These are phyloP conservation scores for Pleurotus ostreatus DNA, from an alignment of 768 basidiomycete species.

Conservation along the genomic window DNA sequence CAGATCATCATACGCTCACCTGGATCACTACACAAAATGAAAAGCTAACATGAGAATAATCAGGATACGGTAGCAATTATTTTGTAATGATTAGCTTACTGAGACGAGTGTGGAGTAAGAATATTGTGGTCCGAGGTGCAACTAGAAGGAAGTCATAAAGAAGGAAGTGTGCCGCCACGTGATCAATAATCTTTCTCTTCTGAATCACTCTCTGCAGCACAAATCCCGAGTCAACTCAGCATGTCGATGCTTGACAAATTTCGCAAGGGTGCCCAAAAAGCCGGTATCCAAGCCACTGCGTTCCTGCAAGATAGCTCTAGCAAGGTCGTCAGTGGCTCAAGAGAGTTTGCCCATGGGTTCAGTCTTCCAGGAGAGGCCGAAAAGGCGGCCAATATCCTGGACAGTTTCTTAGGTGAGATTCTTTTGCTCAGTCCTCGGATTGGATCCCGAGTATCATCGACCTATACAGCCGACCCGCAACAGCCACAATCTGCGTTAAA, in stretches of 20 bases:
- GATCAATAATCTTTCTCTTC: too few species aligned
- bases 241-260: slow-evolving; percentile 76
- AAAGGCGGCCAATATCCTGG: slow-evolving; percentile 89
- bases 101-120: too few species aligned
- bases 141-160: too few species aligned
- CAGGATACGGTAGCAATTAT: too few species aligned
- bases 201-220: too few species aligned
- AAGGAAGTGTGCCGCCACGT: too few species aligned
- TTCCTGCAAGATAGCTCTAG: slow-evolving; percentile 64
- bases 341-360: slow-evolving; percentile 81
- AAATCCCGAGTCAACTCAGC: too few species aligned
- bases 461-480: slow-evolving; percentile 71
- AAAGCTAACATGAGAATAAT: too few species aligned
- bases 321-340: slow-evolving; percentile 70
- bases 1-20: too few species aligned
- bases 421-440: slow-evolving; percentile 1
- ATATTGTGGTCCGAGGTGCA: too few species aligned
- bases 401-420: slow-evolving; percentile 79
- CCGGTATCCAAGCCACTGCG: slow-evolving; percentile 74
- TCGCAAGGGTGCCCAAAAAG: slow-evolving; percentile 74
- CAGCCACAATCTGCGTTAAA: slow-evolving; percentile 90
- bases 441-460: slow-evolving; percentile 5
- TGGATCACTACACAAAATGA: too few species aligned
- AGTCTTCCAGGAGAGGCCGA: slow-evolving; percentile 89
- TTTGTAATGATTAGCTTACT: too few species aligned